Percentiles rank a stretch among this genome's conserved stretches.
These are phyloP conservation scores for Russula vinacea DNA, from an alignment of 768 basidiomycete genomes.

Conservation along the genomic window DNA sequence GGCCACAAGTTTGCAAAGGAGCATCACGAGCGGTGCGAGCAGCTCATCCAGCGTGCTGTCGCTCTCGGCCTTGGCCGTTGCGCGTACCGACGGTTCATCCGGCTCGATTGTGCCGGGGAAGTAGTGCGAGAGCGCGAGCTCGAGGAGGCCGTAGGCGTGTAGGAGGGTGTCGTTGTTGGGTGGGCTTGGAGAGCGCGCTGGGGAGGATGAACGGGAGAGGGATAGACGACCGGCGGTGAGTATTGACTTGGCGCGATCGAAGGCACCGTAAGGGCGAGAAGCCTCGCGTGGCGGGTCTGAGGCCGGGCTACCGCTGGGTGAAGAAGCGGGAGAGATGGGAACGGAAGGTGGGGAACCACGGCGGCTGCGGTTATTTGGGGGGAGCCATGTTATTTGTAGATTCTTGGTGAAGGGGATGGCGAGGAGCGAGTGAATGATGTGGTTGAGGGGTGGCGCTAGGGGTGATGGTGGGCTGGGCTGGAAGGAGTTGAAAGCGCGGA, in stretches of 20 bases:
- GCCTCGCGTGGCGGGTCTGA: constrained; percentile 28
- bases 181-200: constrained; percentile 44
- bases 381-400: constrained; percentile 63
- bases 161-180: constrained; percentile 50
- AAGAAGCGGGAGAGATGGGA: constrained; percentile 34
- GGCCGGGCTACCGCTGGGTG: constrained; percentile 23
- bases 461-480: constrained; percentile 61
- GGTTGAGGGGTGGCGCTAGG: constrained; percentile 66
- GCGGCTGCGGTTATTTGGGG: constrained; percentile 33
- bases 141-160: constrained; percentile 66
- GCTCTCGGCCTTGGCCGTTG: constrained; percentile 47
- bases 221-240: constrained; percentile 51
- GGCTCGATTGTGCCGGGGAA: constrained; percentile 62
- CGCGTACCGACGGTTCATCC: constrained; percentile 61
- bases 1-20: constrained; percentile 67
- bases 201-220: constrained; percentile 37
- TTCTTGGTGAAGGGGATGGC: constrained; percentile 64
- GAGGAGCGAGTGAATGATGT: constrained; percentile 79
- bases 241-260: constrained; percentile 59
- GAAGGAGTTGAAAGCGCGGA: constrained; percentile 66
- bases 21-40: constrained; percentile 69
- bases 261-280: constrained; percentile 34
- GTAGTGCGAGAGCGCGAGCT: constrained; percentile 55
- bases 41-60: constrained; percentile 71
- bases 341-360: constrained; percentile 38